phyloP scores from a whole-genome alignment of 2,329 filamentous ascomycete species.

The Colletotrichum phormii region DNA sequence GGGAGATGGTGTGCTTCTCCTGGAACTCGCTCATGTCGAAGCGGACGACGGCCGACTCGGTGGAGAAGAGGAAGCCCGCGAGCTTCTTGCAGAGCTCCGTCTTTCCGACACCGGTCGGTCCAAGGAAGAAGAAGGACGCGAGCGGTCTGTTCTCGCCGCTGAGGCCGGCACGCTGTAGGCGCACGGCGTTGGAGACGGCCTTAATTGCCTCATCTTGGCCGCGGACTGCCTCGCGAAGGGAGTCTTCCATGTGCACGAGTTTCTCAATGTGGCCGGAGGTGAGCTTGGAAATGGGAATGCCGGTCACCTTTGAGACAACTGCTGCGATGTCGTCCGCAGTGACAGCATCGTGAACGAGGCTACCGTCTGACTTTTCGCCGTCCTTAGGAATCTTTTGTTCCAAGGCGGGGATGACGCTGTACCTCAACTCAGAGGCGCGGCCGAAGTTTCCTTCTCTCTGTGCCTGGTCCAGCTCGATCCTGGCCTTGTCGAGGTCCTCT shows the following conservation, averaged over 20 bases:
- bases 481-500: conserved; percentile 86
- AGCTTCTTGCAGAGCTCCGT: conserved; percentile 98
- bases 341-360: conserved; percentile 92
- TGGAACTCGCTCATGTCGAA: conserved; percentile 99
- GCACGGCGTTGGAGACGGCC: conserved; percentile 91
- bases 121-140: conserved; percentile 97
- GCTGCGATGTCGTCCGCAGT: conserved; percentile 93
- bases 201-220: conserved; percentile 95
- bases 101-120: conserved; percentile 96
- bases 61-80: conserved; percentile 92
- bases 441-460: conserved; percentile 90
- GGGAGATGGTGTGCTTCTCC: conserved; percentile 94
- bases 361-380: conserved; percentile 62
- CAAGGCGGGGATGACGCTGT: conserved; percentile 85
- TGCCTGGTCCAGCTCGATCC: conserved; percentile 86
- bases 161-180: conserved; percentile 91
- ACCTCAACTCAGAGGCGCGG: conserved; percentile 89
- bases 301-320: conserved; percentile 91
- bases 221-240: conserved; percentile 82
- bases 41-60: conserved; percentile 87
- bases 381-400: conserved; percentile 86
- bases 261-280: conserved; percentile 96
- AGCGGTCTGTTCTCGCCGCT: conserved; percentile 92
- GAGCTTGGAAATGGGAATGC: conserved; percentile 91
- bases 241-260: conserved; percentile 95